Base-by-base conservation (phyloP, 2,329 filamentous ascomycete genomes). In the Dothideomycetidae sp. region DNA sequence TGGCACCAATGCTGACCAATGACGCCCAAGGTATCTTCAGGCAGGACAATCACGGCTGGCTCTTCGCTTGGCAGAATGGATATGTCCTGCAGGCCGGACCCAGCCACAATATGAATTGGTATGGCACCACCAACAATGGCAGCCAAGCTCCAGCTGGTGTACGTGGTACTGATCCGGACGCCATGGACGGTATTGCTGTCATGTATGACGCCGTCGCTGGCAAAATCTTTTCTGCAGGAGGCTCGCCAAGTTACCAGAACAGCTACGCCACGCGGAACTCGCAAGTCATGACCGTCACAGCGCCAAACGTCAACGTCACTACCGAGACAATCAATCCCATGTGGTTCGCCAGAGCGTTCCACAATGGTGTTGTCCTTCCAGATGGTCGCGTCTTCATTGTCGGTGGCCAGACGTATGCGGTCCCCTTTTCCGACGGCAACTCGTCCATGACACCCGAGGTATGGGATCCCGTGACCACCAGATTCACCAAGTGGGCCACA, bases 21-120 rank as follows among this genome's bases (percentile, higher is more conserved):
- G 68, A 70, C 43, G 44, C 45, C 7, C 47, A 53, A 37, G 64
- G 63, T 7, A 46, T 57, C 3, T 70, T 57, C 44, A 56, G 67
- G 13, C 48, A 58, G 5, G 68, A 72, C 41, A 71, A 71, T 44
- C 70, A 73, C 46, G 67, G 50, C 12, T 71, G 67, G 68, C 56
- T 71, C 1, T 68, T 70, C 37, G 59, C 50, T 7, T 71, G 66
- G 62, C 68, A 60, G 42, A 50, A 58, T 37, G 54, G 54, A 5
- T 60, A 52, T 11, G 60, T 70, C 4, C 70, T 73, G 49, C 69
- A 73, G 45, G 70, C 68, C 2, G 70, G 70, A 0, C 70, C 70
- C 1, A 65, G 62, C 38, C 63, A 54, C 33, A 53, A 56, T 1
- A 71, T 73, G 64, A 65, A 75, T 47, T 76, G 72, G 72, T 75